Conservation (phyloP, 345 rosid species). For the Aurinia saxatilis region DNA sequence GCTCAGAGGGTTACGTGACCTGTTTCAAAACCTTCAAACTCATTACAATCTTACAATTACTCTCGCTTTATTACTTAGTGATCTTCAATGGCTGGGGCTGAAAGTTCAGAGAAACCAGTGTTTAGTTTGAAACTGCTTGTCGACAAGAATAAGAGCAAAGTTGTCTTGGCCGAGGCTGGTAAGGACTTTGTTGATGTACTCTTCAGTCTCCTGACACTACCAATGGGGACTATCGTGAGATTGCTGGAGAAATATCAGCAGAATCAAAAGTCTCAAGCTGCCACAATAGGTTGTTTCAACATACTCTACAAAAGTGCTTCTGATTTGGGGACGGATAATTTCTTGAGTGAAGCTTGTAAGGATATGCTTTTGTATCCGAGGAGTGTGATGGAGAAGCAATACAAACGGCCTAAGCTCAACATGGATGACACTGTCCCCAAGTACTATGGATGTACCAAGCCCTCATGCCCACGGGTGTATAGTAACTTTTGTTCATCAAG, state of each 20-base stretch:
- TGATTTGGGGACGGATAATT: neutral
- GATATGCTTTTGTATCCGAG: conserved; percentile 1
- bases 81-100: neutral
- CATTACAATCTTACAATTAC: neutral
- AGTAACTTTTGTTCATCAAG: neutral
- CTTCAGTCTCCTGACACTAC: conserved; percentile 1
- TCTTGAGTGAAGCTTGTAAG: neutral
- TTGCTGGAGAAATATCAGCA: neutral
- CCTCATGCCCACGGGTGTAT: neutral
- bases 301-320: neutral
- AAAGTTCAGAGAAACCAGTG: neutral
- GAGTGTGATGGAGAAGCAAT: neutral
- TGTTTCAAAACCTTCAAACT: neutral
- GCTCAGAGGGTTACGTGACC: neutral
- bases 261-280: neutral
- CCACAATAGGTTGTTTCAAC: neutral
- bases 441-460: neutral
- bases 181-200: neutral
- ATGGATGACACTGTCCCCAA: neutral
- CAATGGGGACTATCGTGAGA: conserved; percentile 8
- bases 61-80: neutral
- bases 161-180: conserved; percentile 4
- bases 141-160: neutral
- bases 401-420: neutral
- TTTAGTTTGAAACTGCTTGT: conserved; percentile 1